Evolutionary conservation across 176 grass and related monocot species (phyloP), one percentile per base, ranked within the genome.

Genomic region (Triticum aestivum): DNA sequence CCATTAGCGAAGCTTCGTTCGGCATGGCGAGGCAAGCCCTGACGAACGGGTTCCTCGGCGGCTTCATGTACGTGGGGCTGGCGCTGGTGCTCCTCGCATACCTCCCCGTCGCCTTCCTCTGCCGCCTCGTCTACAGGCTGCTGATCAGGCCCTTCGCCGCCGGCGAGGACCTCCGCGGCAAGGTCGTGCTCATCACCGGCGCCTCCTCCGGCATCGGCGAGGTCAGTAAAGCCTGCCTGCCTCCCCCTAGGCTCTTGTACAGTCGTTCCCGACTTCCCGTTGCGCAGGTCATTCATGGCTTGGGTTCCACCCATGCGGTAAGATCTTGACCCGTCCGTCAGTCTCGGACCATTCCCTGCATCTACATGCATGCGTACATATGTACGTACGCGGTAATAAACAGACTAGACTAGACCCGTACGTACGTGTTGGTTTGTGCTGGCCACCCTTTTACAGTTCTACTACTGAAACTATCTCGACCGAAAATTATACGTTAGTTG

Each of bases 181-280:
- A 95, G 91, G 85, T 98, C 58, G 87, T 95, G 6, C 89, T 95
- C 87, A 75, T 98, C 86, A 98, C 95, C 72, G 95, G 89, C 33
- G 95, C 95, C 9, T 98, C 95, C 52, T 98, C 95, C 51, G 95
- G 95, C 91, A 98, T 98, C 71, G 93, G 95, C 62, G 95, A 98
- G 93, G 95, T 95, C 73, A 63, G 54, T 67, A 42, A 11, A 45
- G 13, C 21, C 42, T 24, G 72, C 24, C 73, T 52, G 0, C 27
- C 35, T 37, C 6, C 35, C 54, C 54, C 54, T 21, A 1, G 54
- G 29, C 29, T 3, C 20, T 21, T 20, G 1, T 6, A 52, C 49
- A 52, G 49, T 52, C 49, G 49, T 54, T 54, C 51, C 11, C 47
- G 47, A 51, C 13, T 54, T 54, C 51, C 56, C 18, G 56, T 59